Conservation (phyloP, 768 basidiomycete species). For the Tricholoma hemisulphureum region DNA sequence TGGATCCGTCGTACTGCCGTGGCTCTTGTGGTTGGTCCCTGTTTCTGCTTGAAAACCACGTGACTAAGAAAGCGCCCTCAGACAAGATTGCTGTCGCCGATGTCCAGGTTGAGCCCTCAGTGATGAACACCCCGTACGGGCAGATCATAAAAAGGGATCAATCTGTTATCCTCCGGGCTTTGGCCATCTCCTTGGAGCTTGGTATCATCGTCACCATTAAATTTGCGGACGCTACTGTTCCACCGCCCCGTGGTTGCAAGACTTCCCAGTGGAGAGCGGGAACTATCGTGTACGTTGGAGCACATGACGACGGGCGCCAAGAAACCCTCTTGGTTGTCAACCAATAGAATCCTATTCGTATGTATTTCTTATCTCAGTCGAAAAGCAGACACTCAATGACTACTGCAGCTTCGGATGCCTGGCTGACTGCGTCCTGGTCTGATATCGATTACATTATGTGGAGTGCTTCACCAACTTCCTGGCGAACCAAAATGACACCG, state of each 20-base stretch:
- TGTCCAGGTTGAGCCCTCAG: conserved; percentile 35
- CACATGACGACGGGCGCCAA: conserved; percentile 9
- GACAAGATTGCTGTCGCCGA: conserved; percentile 32
- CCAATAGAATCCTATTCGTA: background rate
- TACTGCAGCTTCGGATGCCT: no score
- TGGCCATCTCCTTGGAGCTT: conserved; percentile 41
- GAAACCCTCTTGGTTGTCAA: conserved; percentile 4
- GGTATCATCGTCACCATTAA: conserved; percentile 35
- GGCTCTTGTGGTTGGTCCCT: conserved; percentile 26
- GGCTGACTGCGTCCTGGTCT: no score
- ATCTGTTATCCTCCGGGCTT: conserved; percentile 35
- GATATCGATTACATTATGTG: no score
- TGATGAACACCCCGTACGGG: conserved; percentile 35
- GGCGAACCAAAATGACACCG: background rate
- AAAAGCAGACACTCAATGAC: no score
- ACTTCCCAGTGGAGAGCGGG: background rate
- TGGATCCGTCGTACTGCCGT: conserved; percentile 19
- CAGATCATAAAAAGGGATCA: conserved; percentile 29
- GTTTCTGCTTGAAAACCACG: background rate
- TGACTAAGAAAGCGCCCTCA: conserved; percentile 8
- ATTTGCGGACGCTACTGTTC: conserved; percentile 13
- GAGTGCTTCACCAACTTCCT: background rate
- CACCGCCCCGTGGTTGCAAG: conserved; percentile 8
- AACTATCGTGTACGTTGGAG: conserved; percentile 15
- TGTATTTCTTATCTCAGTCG: background rate